Base-by-base conservation (phyloP, 2,329 filamentous ascomycete genomes). In the Aplosporella prunicola region DNA sequence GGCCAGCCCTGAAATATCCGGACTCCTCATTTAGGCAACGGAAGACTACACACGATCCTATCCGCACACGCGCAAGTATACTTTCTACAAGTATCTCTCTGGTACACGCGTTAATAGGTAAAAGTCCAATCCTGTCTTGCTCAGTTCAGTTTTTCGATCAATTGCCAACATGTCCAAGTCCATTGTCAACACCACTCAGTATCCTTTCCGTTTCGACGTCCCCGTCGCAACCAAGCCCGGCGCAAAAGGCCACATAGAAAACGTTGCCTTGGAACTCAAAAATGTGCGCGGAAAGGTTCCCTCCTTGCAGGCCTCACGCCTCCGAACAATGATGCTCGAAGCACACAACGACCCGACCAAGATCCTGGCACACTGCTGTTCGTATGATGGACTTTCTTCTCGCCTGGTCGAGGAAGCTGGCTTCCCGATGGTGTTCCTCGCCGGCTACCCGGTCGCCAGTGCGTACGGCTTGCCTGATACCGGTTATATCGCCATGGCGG, bases 401-500 rank as follows among this genome's bases (percentile, higher is more conserved):
- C 58, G 63, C 0, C 49, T 70, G 0, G 57, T 61, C 5, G 61
- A 68, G 38, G 62, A 68, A 43, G 61, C 65, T 2, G 64, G 65
- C 0, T 68, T 68, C 31, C 66, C 65, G 0, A 50, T 68, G 32
- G 42, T 67, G 8, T 69, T 69, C 38, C 49, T 68, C 0, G 56
- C 62, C 0, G 64, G 65, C 0, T 68, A 62, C 41, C 48, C 63
- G 0, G 58, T 68, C 9, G 51, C 66, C 0, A 59, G 53, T 11
- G 46, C 61, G 0, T 57, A 60, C 34, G 62, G 63, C 1, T 50
- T 69, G 0, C 66, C 66, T 0, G 66, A 69, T 43, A 66, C 67
- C 1, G 66, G 67, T 1, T 70, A 69, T 33, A 69, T 69, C 36
- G 65, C 66, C 2, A 61, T 69, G 44, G 52, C 57, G 7, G 67